Evolutionary conservation across 139 green algal species (phyloP).

Genomic region (Chlamydomonas schloesseri): DNA sequence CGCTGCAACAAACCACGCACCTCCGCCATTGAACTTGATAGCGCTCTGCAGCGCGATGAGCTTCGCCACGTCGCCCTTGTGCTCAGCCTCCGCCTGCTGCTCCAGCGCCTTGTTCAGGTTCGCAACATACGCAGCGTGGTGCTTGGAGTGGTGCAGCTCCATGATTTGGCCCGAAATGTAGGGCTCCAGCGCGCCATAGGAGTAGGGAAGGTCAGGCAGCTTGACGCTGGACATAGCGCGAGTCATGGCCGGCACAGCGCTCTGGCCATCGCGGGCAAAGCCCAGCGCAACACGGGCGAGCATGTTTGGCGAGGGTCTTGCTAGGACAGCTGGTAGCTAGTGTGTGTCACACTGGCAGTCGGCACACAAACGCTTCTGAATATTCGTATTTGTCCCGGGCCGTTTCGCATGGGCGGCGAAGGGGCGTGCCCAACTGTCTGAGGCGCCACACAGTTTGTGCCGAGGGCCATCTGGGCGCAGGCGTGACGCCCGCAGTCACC

Average conservation of each 20-base stretch:
- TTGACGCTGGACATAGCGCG: slow-evolving; percentile 41
- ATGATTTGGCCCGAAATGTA: slow-evolving; percentile 95
- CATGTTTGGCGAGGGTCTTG: too few relatives aligned
- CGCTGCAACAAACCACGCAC: slow-evolving; percentile 45
- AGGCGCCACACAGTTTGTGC: too few relatives aligned
- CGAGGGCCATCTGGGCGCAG: too few relatives aligned
- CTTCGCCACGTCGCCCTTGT: slow-evolving; percentile 79
- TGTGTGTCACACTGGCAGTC: too few relatives aligned
- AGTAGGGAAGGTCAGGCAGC: slow-evolving; percentile 94
- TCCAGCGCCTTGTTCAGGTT: slow-evolving; percentile 90
- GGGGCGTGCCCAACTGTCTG: too few relatives aligned
- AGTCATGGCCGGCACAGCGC: not conserved
- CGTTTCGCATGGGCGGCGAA: too few relatives aligned
- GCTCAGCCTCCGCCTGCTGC: slow-evolving; percentile 83
- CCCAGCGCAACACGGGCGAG: slow-evolving; percentile 1
- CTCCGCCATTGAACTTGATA: slow-evolving; percentile 97
- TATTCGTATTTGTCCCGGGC: too few relatives aligned
- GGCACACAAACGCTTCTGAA: too few relatives aligned
- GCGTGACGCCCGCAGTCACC: too few relatives aligned
- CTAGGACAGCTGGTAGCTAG: too few relatives aligned
- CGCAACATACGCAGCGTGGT: slow-evolving; percentile 92
- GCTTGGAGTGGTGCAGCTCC: slow-evolving; percentile 97
- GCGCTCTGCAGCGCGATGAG: slow-evolving; percentile 89
- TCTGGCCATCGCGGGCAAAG: slow-evolving; percentile 14
- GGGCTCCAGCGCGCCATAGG: slow-evolving; percentile 91